Percentiles rank a stretch among this genome's conserved stretches.
Conservation (phyloP, 768 basidiomycete species). For the Leccinum aurantiacum region DNA sequence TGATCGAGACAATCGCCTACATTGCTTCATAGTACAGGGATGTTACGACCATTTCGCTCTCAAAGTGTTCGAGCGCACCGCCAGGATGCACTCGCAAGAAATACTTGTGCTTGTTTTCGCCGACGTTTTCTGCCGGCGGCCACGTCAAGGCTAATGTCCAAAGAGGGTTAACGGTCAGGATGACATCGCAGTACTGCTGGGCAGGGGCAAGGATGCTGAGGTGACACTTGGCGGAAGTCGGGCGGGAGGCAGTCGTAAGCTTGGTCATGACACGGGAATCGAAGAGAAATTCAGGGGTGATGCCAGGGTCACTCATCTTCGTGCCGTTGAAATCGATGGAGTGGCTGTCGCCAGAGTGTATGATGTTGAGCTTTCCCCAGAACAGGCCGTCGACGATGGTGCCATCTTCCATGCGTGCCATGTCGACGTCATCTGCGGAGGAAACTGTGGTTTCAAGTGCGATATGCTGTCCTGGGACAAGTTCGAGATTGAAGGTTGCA, state of each 20-base stretch:
- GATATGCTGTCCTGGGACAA: conserved; percentile 74
- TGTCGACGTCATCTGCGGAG: conserved; percentile 81
- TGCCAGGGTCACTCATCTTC: conserved; percentile 61
- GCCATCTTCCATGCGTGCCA: conserved; percentile 90
- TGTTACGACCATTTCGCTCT: conserved; percentile 76
- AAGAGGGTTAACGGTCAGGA: conserved; percentile 63
- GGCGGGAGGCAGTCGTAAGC: conserved; percentile 71
- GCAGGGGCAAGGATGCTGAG: conserved; percentile 71
- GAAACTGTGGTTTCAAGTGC: conserved; percentile 76
- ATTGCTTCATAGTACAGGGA: conserved; percentile 84
- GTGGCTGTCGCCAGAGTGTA: conserved; percentile 76
- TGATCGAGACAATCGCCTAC: conserved; percentile 43
- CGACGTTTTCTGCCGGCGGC: conserved; percentile 71
- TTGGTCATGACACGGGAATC: conserved; percentile 78
- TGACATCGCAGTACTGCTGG: conserved; percentile 79
- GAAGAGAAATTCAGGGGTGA: conserved; percentile 66
- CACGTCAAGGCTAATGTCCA: conserved; percentile 79
- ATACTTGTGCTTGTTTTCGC: conserved; percentile 75
- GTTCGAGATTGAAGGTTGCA: conserved; percentile 79
- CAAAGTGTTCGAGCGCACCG: conserved; percentile 84
- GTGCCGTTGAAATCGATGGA: conserved; percentile 83
- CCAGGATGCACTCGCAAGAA: conserved; percentile 83
- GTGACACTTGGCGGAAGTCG: conserved; percentile 73
- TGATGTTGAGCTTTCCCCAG: conserved; percentile 85
- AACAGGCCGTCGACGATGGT: conserved; percentile 82